Evolutionary conservation across 805 yeast genomes (phyloP).

Genomic region (Debaryomyces maramus): DNA sequence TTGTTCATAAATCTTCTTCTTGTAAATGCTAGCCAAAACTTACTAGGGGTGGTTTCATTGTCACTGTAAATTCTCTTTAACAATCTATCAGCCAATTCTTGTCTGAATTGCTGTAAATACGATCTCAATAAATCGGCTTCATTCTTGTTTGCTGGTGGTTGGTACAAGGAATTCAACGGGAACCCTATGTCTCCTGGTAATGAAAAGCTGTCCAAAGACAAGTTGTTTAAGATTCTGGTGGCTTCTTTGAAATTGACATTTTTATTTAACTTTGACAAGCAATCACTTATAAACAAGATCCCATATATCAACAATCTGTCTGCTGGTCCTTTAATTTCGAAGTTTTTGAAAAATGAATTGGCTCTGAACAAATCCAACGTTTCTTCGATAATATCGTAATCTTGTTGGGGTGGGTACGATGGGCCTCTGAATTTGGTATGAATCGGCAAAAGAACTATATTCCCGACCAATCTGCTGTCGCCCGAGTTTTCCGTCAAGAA

Average conservation of each 20-base stretch:
- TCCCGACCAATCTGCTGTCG: conserved; percentile 67
- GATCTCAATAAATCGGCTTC: conserved; percentile 79
- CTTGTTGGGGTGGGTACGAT: conserved; percentile 69
- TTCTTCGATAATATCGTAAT: conserved; percentile 91
- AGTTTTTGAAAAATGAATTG: conserved; percentile 93
- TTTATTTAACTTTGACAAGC: conserved; percentile 62
- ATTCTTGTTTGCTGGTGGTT: conserved; percentile 69
- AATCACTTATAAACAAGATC: conserved; percentile 82
- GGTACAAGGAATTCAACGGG: conserved; percentile 80
- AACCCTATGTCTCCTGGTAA: conserved; percentile 96
- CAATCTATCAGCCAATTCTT: conserved; percentile 83
- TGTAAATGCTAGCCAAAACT: conserved; percentile 94
- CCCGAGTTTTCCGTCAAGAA: conserved; percentile 62
- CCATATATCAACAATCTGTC: conserved; percentile 94
- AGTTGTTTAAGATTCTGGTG: conserved; percentile 67
- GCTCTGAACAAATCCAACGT: conserved; percentile 89
- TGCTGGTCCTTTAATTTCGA: conserved; percentile 93
- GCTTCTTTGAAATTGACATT: conserved; percentile 59
- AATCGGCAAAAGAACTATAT: conserved; percentile 81
- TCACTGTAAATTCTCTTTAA: conserved; percentile 70
- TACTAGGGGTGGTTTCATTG: conserved; percentile 63
- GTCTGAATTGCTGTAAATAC: conserved; percentile 91
- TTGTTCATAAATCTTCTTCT: conserved; percentile 96
- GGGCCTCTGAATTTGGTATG: conserved; percentile 89
- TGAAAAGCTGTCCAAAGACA: conserved; percentile 83